These are phyloP conservation scores for Myriosclerotinia scirpicola DNA, from an alignment of 2,329 filamentous ascomycete genomes.

Conservation along the genomic window DNA sequence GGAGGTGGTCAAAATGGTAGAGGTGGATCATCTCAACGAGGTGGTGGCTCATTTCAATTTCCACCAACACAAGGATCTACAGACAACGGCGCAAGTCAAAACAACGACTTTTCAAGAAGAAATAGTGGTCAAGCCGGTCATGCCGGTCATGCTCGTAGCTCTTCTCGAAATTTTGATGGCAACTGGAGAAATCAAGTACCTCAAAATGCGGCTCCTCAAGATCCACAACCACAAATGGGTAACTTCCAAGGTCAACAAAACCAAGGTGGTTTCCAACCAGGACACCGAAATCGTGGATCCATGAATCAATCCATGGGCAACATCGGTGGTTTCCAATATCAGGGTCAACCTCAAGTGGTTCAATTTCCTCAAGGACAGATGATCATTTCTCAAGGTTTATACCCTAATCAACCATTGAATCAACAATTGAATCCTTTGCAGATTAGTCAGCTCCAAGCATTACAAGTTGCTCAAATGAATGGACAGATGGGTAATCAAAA, in stretches of 20 bases:
- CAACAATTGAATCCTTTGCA: constrained; percentile 88
- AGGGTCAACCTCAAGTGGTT: constrained; percentile 81
- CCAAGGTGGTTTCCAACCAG: constrained; percentile 80
- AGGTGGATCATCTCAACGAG: constrained; percentile 57
- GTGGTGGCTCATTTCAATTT: constrained; percentile 73
- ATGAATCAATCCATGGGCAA: constrained; percentile 82
- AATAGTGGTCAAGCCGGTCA: constrained; percentile 66
- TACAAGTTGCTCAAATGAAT: constrained; percentile 84
- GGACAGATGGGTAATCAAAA: constrained; percentile 68
- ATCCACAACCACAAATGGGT: constrained; percentile 57
- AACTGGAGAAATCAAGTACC: constrained; percentile 88
- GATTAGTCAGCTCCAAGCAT: constrained; percentile 83
- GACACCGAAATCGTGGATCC: constrained; percentile 82
- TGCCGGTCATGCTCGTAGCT: constrained; percentile 72
- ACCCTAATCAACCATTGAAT: constrained; percentile 80
- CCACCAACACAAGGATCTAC: constrained; percentile 54
- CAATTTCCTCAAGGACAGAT: constrained; percentile 83
- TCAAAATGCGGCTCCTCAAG: constrained; percentile 48
- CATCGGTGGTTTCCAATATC: constrained; percentile 86
- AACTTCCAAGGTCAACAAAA: constrained; percentile 72
- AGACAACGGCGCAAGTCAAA: constrained; percentile 50
- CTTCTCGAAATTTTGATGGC: constrained; percentile 92
- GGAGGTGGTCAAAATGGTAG: constrained; percentile 60
- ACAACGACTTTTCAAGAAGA: constrained; percentile 70
- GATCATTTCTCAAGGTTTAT: constrained; percentile 76